Evolutionary conservation across 176 grass and related monocot genomes (phyloP).

Genomic region (Carex littledalei): DNA sequence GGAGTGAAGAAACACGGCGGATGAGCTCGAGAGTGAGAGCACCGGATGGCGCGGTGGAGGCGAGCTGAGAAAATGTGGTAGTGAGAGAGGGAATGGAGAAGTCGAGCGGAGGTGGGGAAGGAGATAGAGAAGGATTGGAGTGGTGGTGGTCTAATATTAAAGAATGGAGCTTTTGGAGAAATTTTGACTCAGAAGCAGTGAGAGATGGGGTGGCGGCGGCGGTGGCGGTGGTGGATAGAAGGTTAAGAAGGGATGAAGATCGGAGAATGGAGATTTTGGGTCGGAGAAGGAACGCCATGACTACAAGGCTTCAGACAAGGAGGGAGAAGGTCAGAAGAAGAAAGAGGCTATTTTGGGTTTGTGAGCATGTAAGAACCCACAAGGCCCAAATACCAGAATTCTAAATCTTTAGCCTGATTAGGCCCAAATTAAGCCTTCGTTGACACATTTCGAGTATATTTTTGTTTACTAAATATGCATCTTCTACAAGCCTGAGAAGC

Average conservation of each 20-base stretch:
- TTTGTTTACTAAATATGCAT: too few relatives aligned
- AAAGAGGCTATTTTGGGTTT: neutral
- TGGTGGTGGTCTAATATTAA: conserved; percentile 60
- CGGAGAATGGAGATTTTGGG: conserved; percentile 21
- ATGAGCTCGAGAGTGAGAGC: conserved; percentile 43
- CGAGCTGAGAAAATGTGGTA: conserved; percentile 25
- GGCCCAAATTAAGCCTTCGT: too few relatives aligned
- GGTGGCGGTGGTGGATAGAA: conserved; percentile 27
- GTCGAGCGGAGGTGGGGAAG: conserved; percentile 27
- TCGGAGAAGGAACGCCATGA: conserved; percentile 67
- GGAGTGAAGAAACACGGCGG: conserved; percentile 50
- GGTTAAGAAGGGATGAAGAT: conserved; percentile 11
- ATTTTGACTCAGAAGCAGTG: conserved; percentile 41
- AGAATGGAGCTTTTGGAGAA: conserved; percentile 51
- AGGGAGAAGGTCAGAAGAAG: neutral
- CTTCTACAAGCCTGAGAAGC: too few relatives aligned
- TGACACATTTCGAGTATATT: too few relatives aligned
- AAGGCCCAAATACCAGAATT: too few relatives aligned
- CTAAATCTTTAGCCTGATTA: too few relatives aligned
- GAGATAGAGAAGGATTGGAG: conserved; percentile 18
- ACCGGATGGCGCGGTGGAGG: conserved; percentile 34
- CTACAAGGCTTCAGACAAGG: neutral
- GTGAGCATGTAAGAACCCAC: too few relatives aligned
- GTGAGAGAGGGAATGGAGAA: conserved; percentile 30
- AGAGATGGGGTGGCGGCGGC: neutral